Evolutionary conservation across 1,284 basidiomycete genomes (phyloP).

Genomic region (Wallemia hederae): DNA sequence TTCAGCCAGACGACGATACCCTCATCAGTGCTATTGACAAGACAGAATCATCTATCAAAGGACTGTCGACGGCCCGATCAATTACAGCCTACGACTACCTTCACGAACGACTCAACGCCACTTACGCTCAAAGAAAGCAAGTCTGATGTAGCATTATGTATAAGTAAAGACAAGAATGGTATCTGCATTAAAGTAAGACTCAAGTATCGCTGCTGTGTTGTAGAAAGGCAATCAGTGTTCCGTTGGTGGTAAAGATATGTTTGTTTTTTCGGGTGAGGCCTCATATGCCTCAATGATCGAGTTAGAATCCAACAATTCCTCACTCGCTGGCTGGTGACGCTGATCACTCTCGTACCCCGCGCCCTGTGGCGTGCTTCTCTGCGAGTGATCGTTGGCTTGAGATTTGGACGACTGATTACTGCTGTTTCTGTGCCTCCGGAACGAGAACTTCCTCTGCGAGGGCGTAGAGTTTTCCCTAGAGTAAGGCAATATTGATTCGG

Average conservation of each 20-base stretch:
- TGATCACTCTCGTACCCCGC: background rate
- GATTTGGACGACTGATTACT: background rate
- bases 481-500: background rate
- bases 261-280: background rate
- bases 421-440: background rate
- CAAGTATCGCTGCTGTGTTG: background rate
- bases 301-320: background rate
- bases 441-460: background rate
- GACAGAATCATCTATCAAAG: background rate
- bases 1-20: background rate
- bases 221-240: too few species aligned
- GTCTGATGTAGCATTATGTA: background rate
- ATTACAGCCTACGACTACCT: background rate
- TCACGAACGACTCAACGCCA: background rate
- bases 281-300: background rate
- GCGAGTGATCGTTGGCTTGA: background rate
- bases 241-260: background rate
- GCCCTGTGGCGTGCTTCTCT: background rate
- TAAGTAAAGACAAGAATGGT: background rate
- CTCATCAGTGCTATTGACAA: background rate
- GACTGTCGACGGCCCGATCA: background rate
- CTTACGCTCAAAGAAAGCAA: background rate
- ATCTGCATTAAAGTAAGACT: background rate
- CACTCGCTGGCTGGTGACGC: background rate
- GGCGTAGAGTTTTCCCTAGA: background rate